Evolutionary conservation across 768 basidiomycete species (phyloP), one percentile per base, ranked within the genome.

Genomic region (Sarcomyxa edulis): DNA sequence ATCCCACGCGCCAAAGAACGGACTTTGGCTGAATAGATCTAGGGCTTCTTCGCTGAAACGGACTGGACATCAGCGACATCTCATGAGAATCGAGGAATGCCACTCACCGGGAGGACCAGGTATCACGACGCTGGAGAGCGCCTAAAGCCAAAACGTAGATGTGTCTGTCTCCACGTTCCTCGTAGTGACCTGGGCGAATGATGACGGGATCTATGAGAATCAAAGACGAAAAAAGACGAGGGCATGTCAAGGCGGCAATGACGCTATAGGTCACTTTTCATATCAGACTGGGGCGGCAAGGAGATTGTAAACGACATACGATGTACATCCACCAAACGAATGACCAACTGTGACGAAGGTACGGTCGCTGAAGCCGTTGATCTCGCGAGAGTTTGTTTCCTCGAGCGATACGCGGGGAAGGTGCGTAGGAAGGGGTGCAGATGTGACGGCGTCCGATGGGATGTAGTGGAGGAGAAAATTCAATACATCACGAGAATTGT

Each of bases 121-220:
- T 56, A 7, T 71, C 66, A 25, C 84, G 72, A 20, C 91, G 69
- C 9, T 53, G 46, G 14, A 91, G 56, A 2, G 86, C 79, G 6
- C 68, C 71, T 2, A 48, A 25, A 1, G 68, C 51, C 5, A 71
- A 50, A 12, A 42, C 36, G 15, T 55, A 42, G 21, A 46, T 42
- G 5, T 47, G 41, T 10, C 34, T 24, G 34, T 44, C 45, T 5
- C 28, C 35, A 24, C 29, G 32, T 11, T 42, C 44, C 25, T 48
- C 35, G 33, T 40, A 6, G 26, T 43, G 36, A 40, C 37, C 43
- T 19, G 58, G 59, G 32, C 60, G 57, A 27, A 64, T 36, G 25
- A 87, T 76, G 53, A 94, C 76, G 0, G 93, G 89, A 54, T 96
- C 93, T 19, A 92, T 58, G 16, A 94, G 70, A 28, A 88, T 61